Conservation (phyloP, 108 stramenopile genomes). For the Cyclotella choctawhatcheeana region DNA sequence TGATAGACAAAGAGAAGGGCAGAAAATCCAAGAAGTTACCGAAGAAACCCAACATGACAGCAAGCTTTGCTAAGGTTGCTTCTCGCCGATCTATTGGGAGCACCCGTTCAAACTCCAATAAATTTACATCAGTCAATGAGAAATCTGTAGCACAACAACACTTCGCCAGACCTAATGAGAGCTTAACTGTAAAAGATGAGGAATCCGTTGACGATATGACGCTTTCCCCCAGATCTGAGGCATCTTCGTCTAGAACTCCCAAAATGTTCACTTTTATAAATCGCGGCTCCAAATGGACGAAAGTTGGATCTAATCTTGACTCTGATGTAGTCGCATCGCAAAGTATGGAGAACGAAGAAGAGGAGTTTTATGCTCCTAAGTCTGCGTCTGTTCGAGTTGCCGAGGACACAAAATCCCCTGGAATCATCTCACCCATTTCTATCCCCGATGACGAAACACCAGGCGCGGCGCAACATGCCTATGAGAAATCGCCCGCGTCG, state of each 20-base stretch:
- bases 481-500: not conserved
- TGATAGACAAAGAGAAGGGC: slow-evolving; percentile 18
- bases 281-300: slow-evolving; percentile 35
- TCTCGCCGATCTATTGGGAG: slow-evolving; percentile 24
- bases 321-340: not conserved
- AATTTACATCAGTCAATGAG: slow-evolving; percentile 17
- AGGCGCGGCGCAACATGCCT: not conserved
- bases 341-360: slow-evolving; percentile 19
- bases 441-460: not conserved
- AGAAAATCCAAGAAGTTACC: slow-evolving; percentile 15
- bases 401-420: not conserved
- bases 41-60: slow-evolving; percentile 11
- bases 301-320: slow-evolving; percentile 38
- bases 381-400: not conserved
- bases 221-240: slow-evolving; percentile 12
- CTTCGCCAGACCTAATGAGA: not conserved
- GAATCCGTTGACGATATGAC: slow-evolving; percentile 6
- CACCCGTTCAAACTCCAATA: slow-evolving; percentile 18
- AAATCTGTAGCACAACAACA: slow-evolving; percentile 2
- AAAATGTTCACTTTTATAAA: slow-evolving; percentile 30
- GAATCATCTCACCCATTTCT: not conserved
- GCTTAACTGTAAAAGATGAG: not conserved
- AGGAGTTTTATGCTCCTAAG: slow-evolving; percentile 7
- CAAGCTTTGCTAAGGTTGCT: slow-evolving; percentile 41
- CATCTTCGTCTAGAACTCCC: not conserved